Evolutionary conservation across 192 early-diverging fungal genomes (phyloP).

Genomic region (Piromyces finnis): DNA sequence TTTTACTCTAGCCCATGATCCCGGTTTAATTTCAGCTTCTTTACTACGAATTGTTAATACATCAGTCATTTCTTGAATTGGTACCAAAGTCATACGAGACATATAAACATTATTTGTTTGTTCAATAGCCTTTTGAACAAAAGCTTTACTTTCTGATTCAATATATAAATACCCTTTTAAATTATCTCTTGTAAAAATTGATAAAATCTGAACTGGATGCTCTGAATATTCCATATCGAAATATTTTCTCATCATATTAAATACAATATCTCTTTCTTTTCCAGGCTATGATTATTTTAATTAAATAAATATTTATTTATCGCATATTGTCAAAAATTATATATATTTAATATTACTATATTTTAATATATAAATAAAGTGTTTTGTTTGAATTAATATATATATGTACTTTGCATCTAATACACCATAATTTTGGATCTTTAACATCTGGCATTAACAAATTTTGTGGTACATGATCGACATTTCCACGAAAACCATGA

Average conservation of each 20-base stretch:
- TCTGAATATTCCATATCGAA: constrained; percentile 44
- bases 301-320: not conserved
- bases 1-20: constrained; percentile 75
- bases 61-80: constrained; percentile 80
- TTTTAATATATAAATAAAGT: too few relatives aligned
- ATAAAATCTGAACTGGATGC: constrained; percentile 51
- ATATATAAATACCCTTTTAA: constrained; percentile 83
- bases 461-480: constrained; percentile 52
- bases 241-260: constrained; percentile 54
- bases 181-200: constrained; percentile 66
- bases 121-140: constrained; percentile 61
- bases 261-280: constrained; percentile 73
- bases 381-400: too few relatives aligned
- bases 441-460: constrained; percentile 67
- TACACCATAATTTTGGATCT: constrained; percentile 84
- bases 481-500: constrained; percentile 18
- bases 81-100: constrained; percentile 56
- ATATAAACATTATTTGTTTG: constrained; percentile 59
- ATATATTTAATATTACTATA: too few relatives aligned
- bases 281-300: constrained; percentile 28
- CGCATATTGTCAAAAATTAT: not conserved
- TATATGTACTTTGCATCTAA: constrained; percentile 62
- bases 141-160: constrained; percentile 59
- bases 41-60: constrained; percentile 60
- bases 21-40: constrained; percentile 34